phyloP scores from a whole-genome alignment of 345 rosid genomes.

The Rhizophora mangle region DNA sequence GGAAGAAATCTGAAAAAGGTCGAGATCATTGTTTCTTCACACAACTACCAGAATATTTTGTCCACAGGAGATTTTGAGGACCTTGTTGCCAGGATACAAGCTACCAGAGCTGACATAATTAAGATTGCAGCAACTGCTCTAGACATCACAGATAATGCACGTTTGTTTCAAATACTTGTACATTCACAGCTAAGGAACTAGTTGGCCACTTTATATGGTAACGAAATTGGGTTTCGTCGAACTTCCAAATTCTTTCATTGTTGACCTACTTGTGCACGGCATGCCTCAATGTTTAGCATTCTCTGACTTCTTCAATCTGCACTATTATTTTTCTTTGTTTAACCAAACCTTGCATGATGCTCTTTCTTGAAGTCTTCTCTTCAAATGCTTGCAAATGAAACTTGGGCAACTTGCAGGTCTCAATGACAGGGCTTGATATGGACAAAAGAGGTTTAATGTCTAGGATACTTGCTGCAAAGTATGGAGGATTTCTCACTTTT shows the following conservation, averaged over 20 bases:
- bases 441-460: constrained; percentile 61
- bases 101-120: constrained; percentile 59
- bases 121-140: constrained; percentile 59
- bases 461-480: constrained; percentile 53
- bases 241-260: too few species aligned
- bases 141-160: constrained; percentile 48
- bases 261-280: too few species aligned
- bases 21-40: constrained; percentile 60
- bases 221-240: too few species aligned
- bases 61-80: constrained; percentile 48
- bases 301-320: not conserved
- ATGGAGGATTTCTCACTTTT: constrained; percentile 58
- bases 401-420: constrained; percentile 37
- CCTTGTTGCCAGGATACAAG: constrained; percentile 56
- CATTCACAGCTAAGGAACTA: constrained; percentile 45
- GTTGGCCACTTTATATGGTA: not conserved
- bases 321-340: not conserved
- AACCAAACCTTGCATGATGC: too few species aligned
- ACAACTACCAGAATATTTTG: constrained; percentile 50
- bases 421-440: constrained; percentile 58
- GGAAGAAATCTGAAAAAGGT: constrained; percentile 44
- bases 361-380: too few species aligned
- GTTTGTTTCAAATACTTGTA: constrained; percentile 46
- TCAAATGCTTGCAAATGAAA: constrained; percentile 6
- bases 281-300: not conserved